phyloP scores from a whole-genome alignment of 164 flowering plant genomes.

The grape (Vitis vinifera) region ASM3070453v1 NC_081820.1:20740001-20740500 shows the following conservation, averaged over 20 bases:
- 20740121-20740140: no score
- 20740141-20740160: no score
- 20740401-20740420: not conserved
- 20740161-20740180: no score
- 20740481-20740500: constrained; percentile 21
- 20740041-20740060: no score
- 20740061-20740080: no score
- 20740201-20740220: no score
- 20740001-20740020: no score
- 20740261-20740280: not conserved
- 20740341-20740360: constrained; percentile 19
- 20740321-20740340: constrained; percentile 7
- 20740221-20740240: no score
- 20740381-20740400: not conserved
- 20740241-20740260: no score
- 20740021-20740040: no score
- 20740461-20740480: constrained; percentile 14
- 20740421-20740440: constrained; percentile 52
- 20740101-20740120: no score
- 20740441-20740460: constrained; percentile 47
- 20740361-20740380: not conserved
- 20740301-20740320: constrained; percentile 16
- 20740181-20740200: not conserved
- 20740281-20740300: constrained; percentile 3
- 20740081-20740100: no score